These are phyloP conservation scores for Leptodermis oblonga DNA, from an alignment of 257 asterid genomes.

Conservation along the genomic window DNA sequence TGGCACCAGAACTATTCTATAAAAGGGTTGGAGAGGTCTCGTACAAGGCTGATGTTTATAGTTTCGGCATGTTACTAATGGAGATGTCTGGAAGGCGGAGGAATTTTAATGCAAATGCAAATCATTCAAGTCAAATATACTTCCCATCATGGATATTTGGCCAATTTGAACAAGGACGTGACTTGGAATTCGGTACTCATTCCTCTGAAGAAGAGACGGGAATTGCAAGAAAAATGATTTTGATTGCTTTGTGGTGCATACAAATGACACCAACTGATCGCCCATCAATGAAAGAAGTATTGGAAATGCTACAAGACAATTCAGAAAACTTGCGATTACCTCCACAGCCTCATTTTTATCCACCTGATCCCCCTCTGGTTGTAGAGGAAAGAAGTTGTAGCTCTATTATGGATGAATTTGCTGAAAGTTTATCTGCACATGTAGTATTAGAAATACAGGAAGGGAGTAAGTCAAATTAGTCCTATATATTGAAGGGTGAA, in stretches of 20 bases:
- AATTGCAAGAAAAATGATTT: neutral
- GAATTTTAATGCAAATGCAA: neutral
- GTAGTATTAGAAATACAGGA: neutral
- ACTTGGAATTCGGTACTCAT: neutral
- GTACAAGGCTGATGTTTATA: neutral
- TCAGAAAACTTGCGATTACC: neutral
- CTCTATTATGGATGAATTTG: neutral
- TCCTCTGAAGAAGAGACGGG: neutral
- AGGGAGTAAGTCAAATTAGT: no score
- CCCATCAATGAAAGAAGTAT: neutral
- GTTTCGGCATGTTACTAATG: conserved; percentile 1
- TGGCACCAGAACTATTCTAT: conserved; percentile 3
- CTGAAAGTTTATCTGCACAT: neutral
- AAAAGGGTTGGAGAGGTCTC: neutral
- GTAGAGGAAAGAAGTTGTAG: neutral
- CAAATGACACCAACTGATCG: neutral
- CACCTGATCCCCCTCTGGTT: neutral
- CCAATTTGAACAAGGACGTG: neutral
- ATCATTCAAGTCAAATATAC: neutral
- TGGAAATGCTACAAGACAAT: neutral
- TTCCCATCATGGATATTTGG: neutral
- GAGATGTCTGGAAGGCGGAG: neutral
- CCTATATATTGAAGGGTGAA: no score
- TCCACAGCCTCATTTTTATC: neutral
- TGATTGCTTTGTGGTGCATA: neutral